Evolutionary conservation across 2,329 filamentous ascomycete genomes (phyloP).

Genomic region (Rhynchosporium agropyri): DNA sequence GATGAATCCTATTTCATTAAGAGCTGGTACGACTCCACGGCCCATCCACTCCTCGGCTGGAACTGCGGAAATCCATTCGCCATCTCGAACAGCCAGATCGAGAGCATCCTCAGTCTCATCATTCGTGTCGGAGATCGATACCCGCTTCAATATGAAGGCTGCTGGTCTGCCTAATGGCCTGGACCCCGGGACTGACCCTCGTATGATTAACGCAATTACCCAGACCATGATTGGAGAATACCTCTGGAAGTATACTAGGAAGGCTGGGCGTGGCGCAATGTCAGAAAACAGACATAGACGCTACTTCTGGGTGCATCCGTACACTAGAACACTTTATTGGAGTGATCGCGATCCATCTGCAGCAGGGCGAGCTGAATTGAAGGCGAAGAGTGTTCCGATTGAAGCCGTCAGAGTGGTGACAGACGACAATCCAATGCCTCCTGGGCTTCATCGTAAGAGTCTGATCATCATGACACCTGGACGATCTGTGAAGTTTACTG

Average conservation of each 20-base stretch:
- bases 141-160: constrained; percentile 78
- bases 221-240: constrained; percentile 99
- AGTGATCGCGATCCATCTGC: constrained; percentile 84
- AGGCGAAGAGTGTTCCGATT: constrained; percentile 88
- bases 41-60: constrained; percentile 50
- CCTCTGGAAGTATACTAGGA: constrained; percentile 98
- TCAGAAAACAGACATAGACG: constrained; percentile 88
- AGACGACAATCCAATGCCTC: constrained; percentile 94
- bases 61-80: constrained; percentile 54
- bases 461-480: constrained; percentile 88
- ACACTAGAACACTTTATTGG: constrained; percentile 96
- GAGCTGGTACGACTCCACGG: constrained; percentile 60
- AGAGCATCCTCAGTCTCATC: constrained; percentile 89
- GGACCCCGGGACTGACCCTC: constrained; percentile 78
- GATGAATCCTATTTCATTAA: constrained; percentile 50
- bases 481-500: constrained; percentile 89
- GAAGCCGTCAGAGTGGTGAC: constrained; percentile 86
- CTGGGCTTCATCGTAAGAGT: constrained; percentile 92
- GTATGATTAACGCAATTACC: constrained; percentile 98
- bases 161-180: constrained; percentile 61
- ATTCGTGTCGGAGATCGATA: constrained; percentile 91
- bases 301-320: constrained; percentile 99
- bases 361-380: constrained; percentile 74
- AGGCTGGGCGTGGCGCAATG: constrained; percentile 83
- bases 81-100: constrained; percentile 49